Percentiles rank a stretch among this genome's conserved stretches.
These are phyloP conservation scores for Claviceps maximensis DNA, from an alignment of 2,329 filamentous ascomycete species.

Conservation along the genomic window DNA sequence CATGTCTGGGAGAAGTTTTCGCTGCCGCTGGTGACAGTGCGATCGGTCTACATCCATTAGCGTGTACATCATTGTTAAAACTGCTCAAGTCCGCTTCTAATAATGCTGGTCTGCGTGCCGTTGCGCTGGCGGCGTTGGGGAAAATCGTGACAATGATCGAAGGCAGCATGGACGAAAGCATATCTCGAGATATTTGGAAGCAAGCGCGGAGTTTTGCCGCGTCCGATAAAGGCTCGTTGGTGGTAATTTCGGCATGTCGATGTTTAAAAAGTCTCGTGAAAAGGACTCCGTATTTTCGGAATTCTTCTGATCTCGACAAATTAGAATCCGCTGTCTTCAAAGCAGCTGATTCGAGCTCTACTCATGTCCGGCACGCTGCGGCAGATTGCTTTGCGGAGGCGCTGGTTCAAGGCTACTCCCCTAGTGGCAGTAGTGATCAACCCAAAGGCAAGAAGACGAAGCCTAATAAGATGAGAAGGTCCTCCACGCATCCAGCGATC, in stretches of 20 bases:
- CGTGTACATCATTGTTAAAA: conserved; percentile 60
- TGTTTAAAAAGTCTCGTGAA: conserved; percentile 64
- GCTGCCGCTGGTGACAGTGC: conserved; percentile 88
- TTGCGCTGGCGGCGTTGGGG: conserved; percentile 60
- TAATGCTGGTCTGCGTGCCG: conserved; percentile 70
- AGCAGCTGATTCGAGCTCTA: conserved; percentile 63
- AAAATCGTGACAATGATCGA: conserved; percentile 67
- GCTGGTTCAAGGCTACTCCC: conserved; percentile 67
- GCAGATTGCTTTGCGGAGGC: conserved; percentile 73
- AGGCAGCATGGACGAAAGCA: conserved; percentile 65
- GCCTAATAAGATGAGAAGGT: conserved; percentile 44
- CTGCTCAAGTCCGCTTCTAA: conserved; percentile 65
- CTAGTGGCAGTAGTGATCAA: conserved; percentile 31
- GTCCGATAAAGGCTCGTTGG: conserved; percentile 70
- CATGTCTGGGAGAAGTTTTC: conserved; percentile 80
- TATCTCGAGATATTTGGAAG: conserved; percentile 90
- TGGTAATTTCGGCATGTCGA: conserved; percentile 64
- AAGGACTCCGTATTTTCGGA: conserved; percentile 71
- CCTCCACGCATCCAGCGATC: conserved; percentile 45
- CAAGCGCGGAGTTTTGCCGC: conserved; percentile 65
- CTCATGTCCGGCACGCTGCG: conserved; percentile 69
- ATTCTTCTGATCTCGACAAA: conserved; percentile 80
- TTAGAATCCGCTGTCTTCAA: conserved; percentile 75
- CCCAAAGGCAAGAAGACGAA: conserved; percentile 59
- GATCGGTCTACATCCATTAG: conserved; percentile 66